Conservation (phyloP, 805 yeast genomes). For the Candida insectorum region DNA sequence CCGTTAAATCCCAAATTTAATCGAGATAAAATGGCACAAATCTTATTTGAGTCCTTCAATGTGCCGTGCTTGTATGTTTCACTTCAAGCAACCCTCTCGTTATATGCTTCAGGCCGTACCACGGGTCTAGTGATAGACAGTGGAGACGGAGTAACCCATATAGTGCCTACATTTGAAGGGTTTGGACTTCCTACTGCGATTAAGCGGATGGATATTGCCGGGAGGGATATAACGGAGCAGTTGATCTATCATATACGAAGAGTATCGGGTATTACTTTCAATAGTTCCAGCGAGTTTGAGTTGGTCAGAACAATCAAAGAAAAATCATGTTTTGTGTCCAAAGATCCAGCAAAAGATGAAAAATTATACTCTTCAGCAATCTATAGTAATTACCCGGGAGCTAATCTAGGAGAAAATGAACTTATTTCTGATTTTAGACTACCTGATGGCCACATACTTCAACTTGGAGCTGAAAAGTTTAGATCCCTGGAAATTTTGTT, state of each 20-base stretch:
- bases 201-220: slow-evolving; percentile 76
- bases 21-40: slow-evolving; percentile 58
- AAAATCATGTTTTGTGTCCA: slow-evolving; percentile 61
- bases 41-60: slow-evolving; percentile 68
- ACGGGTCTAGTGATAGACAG: slow-evolving; percentile 86
- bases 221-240: slow-evolving; percentile 78
- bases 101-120: slow-evolving; percentile 87
- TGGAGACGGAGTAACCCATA: slow-evolving; percentile 91
- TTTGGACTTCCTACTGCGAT: slow-evolving; percentile 73
- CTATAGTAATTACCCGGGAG: slow-evolving; percentile 8
- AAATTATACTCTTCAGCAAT: slow-evolving; percentile 31
- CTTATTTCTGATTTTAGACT: slow-evolving; percentile 47
- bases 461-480: slow-evolving; percentile 64
- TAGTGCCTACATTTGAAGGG: slow-evolving; percentile 89
- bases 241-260: slow-evolving; percentile 67
- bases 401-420: slow-evolving; percentile 21
- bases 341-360: slow-evolving; percentile 57
- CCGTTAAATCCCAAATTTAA: slow-evolving; percentile 72
- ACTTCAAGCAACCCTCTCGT: slow-evolving; percentile 74
- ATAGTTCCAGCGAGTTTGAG: slow-evolving; percentile 77
- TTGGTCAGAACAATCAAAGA: slow-evolving; percentile 79
- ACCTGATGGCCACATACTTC: slow-evolving; percentile 80
- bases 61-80: slow-evolving; percentile 74
- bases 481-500: slow-evolving; percentile 81
- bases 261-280: slow-evolving; percentile 56